Percentiles rank a stretch among this genome's conserved stretches.
Conservation (phyloP, 2,329 filamentous ascomycete species). For the Diaporthe citrichinensis region DNA sequence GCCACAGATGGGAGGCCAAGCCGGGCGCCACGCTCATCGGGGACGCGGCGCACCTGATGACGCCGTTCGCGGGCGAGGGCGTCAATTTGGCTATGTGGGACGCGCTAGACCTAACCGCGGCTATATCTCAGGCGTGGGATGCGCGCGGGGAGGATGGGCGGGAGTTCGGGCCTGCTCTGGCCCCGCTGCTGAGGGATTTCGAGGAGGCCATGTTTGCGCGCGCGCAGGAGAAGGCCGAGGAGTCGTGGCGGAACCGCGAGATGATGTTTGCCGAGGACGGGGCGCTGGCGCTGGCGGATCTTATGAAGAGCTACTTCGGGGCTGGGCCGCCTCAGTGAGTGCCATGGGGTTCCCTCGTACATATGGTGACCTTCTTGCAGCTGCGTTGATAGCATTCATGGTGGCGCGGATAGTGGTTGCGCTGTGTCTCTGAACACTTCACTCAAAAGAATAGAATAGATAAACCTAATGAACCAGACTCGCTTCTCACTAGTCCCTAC, state of each 20-base stretch:
- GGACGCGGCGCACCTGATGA: constrained; percentile 69
- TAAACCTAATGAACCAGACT: neutral
- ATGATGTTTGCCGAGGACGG: constrained; percentile 42
- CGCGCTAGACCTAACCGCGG: constrained; percentile 58
- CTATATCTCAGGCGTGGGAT: constrained; percentile 45
- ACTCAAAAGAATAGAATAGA: neutral
- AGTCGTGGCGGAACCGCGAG: constrained; percentile 37
- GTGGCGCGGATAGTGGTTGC: neutral
- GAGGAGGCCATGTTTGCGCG: constrained; percentile 45
- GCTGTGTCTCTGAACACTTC: neutral
- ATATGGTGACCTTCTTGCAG: neutral
- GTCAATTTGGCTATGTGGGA: constrained; percentile 68
- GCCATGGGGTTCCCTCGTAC: neutral
- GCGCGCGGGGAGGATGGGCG: neutral
- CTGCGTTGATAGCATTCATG: neutral
- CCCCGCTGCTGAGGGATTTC: constrained; percentile 44
- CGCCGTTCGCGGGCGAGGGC: constrained; percentile 65
- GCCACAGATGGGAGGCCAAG: constrained; percentile 56
- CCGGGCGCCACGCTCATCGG: constrained; percentile 65
- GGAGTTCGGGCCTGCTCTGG: constrained; percentile 42
- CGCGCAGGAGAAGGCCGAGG: constrained; percentile 36
- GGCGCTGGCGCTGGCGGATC: constrained; percentile 25
- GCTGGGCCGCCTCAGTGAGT: neutral
- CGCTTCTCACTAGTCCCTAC: too few relatives aligned
- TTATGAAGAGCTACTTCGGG: constrained; percentile 27